Conservation (phyloP, 768 basidiomycete species). For the Rubroboletus satanas region DNA sequence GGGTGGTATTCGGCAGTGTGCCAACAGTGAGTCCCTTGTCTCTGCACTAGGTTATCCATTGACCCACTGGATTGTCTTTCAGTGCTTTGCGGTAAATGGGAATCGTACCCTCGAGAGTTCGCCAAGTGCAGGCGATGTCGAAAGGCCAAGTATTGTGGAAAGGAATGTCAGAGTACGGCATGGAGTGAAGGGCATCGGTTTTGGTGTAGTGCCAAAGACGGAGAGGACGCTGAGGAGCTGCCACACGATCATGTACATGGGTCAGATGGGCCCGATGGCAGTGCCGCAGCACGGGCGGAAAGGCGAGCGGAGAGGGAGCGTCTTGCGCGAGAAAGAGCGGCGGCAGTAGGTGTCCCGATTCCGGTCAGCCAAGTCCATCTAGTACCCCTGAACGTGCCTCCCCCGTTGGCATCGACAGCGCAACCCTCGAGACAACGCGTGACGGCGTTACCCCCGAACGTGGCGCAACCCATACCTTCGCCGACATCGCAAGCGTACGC, state of each 20-base stretch:
- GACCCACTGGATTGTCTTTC: background rate
- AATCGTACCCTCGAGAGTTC: conserved; percentile 88
- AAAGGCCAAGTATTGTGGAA: conserved; percentile 98
- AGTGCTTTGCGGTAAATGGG: conserved; percentile 97
- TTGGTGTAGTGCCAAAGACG: conserved; percentile 77
- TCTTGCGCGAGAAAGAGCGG: conserved; percentile 24
- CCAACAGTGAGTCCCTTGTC: conserved; percentile 66
- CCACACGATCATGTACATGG: conserved; percentile 27
- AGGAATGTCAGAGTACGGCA: conserved; percentile 93
- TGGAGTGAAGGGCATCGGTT: conserved; percentile 97
- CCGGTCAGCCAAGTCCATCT: conserved; percentile 13
- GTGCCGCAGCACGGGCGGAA: conserved; percentile 26
- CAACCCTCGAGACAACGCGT: conserved; percentile 28
- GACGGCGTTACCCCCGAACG: conserved; percentile 27
- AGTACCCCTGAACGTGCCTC: conserved; percentile 11
- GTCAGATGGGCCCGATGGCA: conserved; percentile 11
- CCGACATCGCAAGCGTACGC: conserved; percentile 15
- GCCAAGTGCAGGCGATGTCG: conserved; percentile 94
- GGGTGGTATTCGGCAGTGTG: conserved; percentile 95
- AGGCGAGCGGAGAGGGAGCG: conserved; percentile 39
- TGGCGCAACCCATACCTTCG: conserved; percentile 21
- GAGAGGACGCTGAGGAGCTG: conserved; percentile 39
- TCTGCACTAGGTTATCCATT: background rate
- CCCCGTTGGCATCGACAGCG: conserved; percentile 6
- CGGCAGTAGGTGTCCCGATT: conserved; percentile 10